Evolutionary conservation across 2,329 filamentous ascomycete genomes (phyloP).

Genomic region (Diaporthe eres): DNA sequence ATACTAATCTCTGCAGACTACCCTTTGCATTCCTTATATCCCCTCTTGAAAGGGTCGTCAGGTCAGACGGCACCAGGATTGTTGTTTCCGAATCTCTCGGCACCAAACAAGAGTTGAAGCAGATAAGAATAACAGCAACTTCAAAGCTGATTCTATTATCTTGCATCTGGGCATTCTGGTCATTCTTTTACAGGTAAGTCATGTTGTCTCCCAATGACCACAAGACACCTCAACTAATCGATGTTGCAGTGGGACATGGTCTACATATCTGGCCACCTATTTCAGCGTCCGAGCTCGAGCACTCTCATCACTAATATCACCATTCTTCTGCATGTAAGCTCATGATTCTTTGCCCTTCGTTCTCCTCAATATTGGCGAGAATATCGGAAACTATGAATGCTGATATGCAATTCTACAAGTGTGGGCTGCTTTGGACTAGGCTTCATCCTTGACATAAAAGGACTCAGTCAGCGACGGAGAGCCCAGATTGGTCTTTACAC

Average conservation of each 20-base stretch:
- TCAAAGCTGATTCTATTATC: conserved; percentile 57
- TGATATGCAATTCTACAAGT: conserved; percentile 39
- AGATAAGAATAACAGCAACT: conserved; percentile 55
- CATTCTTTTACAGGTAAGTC: conserved; percentile 58
- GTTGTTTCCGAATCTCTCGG: conserved; percentile 56
- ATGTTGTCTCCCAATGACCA: too few species aligned
- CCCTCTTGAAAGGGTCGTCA: conserved; percentile 60
- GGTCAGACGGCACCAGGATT: conserved; percentile 60
- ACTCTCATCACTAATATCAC: conserved; percentile 60
- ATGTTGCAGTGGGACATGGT: conserved; percentile 57
- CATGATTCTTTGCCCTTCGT: too few species aligned
- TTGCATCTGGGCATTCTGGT: conserved; percentile 60
- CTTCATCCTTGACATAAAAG: conserved; percentile 59
- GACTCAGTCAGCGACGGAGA: conserved; percentile 57
- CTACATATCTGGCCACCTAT: conserved; percentile 59
- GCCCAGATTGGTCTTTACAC: conserved; percentile 61
- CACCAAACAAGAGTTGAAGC: conserved; percentile 56
- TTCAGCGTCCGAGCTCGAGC: conserved; percentile 60
- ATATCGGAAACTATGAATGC: too few species aligned
- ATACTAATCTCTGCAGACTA: conserved; percentile 45
- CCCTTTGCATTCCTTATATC: conserved; percentile 62
- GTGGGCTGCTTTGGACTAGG: conserved; percentile 64
- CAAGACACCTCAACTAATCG: not conserved
- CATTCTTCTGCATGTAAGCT: conserved; percentile 63
- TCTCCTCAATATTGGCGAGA: too few species aligned